Base-by-base conservation (phyloP, 1,284 basidiomycete genomes). In the Marasmius sp. region DNA sequence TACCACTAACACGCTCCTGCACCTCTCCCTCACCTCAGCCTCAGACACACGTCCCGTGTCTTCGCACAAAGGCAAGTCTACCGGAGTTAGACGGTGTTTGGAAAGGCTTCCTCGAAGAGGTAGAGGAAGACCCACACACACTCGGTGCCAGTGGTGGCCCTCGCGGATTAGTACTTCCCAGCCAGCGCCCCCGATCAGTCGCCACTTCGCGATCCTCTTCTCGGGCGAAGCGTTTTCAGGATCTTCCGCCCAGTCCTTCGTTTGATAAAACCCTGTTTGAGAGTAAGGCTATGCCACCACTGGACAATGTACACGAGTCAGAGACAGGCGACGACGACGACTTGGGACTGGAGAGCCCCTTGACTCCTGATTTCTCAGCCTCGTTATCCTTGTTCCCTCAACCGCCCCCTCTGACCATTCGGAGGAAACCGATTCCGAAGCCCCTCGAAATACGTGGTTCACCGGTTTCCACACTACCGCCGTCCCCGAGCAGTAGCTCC, bases 351-450 rank as follows among this genome's bases (percentile, higher is more conserved):
- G n/a, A 11, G 20, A 12, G 16, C 27, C 34, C 12, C 27, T 27
- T 27, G 27, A 20, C 43, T 8, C 12, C 51, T 22, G 59, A 60
- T 37, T 55, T 60, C 11, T 37, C 34, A n/a, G 49, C 74, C 61
- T 68, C 77, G 22, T 68, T 81, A 48, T 75, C 76, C 10, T 69
- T 76, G 55, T 81, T 81, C 66, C 79, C 80, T 3, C 49, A 65
- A 34, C 77, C 79, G 34, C 79, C 80, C n/a, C 77, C 80, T 49
- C 69, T 80, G 18, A 69, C 70, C 34, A 69, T 74, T 12, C 75
- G 75, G 55, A 77, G 73, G 65, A 76, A 73, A 63, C 62, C 71
- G 51, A 36, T 63, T 18, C 77, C 79, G 22, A 72, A 74, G 57
- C 77, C 79, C 34, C 72, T 81, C 49, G 68, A 77, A 27, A 68